Percentiles rank a stretch among this genome's conserved stretches.
These are phyloP conservation scores for Backusella mclennaniae DNA, from an alignment of 192 early-diverging fungal species.

Conservation along the genomic window DNA sequence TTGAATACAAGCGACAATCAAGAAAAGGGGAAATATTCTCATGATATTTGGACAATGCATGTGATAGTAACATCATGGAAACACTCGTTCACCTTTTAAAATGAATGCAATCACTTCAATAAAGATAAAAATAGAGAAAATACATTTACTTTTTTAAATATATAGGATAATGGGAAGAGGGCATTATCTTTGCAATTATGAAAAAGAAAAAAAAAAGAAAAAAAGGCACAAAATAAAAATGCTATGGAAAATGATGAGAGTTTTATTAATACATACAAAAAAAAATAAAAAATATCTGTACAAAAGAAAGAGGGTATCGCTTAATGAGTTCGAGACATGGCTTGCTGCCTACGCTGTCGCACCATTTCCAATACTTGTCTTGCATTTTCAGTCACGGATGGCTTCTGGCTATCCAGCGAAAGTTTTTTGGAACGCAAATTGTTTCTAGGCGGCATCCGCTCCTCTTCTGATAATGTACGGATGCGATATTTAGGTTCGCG, in stretches of 20 bases:
- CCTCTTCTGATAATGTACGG: neutral
- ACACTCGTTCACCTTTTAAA: too few species aligned
- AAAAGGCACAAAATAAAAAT: neutral
- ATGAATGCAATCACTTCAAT: too few species aligned
- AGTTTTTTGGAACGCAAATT: neutral
- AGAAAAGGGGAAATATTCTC: too few species aligned
- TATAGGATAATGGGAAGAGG: too few species aligned
- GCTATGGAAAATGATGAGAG: neutral
- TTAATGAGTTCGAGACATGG: neutral
- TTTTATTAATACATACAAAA: neutral
- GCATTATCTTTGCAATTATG: neutral
- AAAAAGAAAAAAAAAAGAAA: neutral
- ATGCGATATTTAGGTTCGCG: neutral
- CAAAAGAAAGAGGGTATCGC: neutral
- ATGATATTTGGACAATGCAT: too few species aligned
- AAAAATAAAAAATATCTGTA: neutral
- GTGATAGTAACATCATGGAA: too few species aligned
- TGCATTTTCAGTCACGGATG: neutral
- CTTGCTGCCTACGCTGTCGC: neutral
- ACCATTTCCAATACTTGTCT: slow-evolving; percentile 5
- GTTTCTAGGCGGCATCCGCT: neutral
- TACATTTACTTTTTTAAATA: too few species aligned
- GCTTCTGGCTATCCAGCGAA: neutral
- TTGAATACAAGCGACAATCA: too few species aligned
- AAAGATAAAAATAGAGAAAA: too few species aligned